Evolutionary conservation across 768 basidiomycete genomes (phyloP).

Genomic region (Mycena olivaceomarginata): DNA sequence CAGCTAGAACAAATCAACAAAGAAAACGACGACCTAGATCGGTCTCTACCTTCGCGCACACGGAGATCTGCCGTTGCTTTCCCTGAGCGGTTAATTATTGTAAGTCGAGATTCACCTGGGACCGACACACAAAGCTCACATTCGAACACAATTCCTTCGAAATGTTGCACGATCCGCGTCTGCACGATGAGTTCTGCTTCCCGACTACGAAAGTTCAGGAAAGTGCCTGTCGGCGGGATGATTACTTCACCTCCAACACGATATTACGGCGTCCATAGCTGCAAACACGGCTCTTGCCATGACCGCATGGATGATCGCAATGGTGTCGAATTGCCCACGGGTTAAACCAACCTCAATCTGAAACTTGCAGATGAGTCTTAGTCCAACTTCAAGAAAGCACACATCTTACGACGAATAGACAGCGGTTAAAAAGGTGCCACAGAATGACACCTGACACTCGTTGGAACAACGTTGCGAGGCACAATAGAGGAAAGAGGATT

Average conservation of each 20-base stretch:
- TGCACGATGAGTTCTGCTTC: slow-evolving; percentile 23
- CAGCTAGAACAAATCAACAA: not conserved
- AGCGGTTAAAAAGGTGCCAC: slow-evolving; percentile 30
- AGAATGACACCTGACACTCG: not conserved
- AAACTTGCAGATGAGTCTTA: not conserved
- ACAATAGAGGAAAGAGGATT: slow-evolving; percentile 20
- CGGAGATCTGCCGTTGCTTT: not conserved
- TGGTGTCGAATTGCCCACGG: slow-evolving; percentile 6
- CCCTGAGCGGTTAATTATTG: not conserved
- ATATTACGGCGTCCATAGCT: not conserved
- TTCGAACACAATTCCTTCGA: slow-evolving; percentile 19
- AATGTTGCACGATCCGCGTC: slow-evolving; percentile 16
- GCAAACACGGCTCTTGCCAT: slow-evolving; percentile 14
- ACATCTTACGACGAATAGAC: slow-evolving; percentile 3
- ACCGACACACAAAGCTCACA: not conserved
- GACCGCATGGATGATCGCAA: slow-evolving; percentile 6
- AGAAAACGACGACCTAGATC: not conserved
- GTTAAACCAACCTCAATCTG: slow-evolving; percentile 6
- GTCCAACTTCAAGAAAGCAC: not conserved
- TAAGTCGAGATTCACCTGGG: not conserved
- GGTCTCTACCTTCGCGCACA: not conserved
- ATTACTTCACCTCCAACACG: not conserved
- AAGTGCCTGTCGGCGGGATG: not conserved
- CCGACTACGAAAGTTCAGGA: not conserved
- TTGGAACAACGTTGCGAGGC: slow-evolving; percentile 1